Base-by-base conservation (phyloP, 345 rosid species). In the Hirschfeldia incana region DNA sequence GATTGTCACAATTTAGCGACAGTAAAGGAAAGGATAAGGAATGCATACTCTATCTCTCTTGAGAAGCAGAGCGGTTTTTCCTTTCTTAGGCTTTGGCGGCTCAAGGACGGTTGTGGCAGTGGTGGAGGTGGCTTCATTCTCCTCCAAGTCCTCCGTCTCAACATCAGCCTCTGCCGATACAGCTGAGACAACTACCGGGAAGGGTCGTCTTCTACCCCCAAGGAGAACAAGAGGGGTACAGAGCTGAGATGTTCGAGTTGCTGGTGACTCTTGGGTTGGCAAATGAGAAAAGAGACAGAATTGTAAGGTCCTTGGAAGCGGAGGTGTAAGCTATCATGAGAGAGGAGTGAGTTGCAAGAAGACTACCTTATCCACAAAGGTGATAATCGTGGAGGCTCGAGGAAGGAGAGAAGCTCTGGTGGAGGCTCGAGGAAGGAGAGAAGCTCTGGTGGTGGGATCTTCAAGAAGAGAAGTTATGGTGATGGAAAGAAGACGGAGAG, bases 31-130 rank as follows among this genome's bases (percentile, higher is more conserved):
- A 58, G 37, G 36, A 6, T 6, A 46, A 51, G 16, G 44, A 11
- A 67, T 6, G 30, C 86, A 7, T 91, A 95, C 99, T 61, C 98
- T 87, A 75, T 95, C 98, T 79, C 94, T 93, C 84, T 95, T 95
- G 64, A 91, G 87, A 51, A 79, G 88, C 87, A 93, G 79, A 26
- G 89, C 92, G 61, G 96, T 96, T 84, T 90, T 95, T 63, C 98
- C 98, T 75, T 84, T 95, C 90, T 89, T 93, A 37, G 93, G 96
- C 86, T 86, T 91, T 5, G 88, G 66, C 5, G 90, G 87, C 42
- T 85, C 70, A 11, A 78, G 59, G 55, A 71, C 80, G 49, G 86
- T 78, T 53, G 90, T 80, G 69, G 88, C 71, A 59, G 76, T 72
- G 33, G 21, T 73, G 34, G 81, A 79, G 5, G 57, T 84, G 63